phyloP scores from a whole-genome alignment of 441 rosid species.

The Gossypium lobatum region DNA sequence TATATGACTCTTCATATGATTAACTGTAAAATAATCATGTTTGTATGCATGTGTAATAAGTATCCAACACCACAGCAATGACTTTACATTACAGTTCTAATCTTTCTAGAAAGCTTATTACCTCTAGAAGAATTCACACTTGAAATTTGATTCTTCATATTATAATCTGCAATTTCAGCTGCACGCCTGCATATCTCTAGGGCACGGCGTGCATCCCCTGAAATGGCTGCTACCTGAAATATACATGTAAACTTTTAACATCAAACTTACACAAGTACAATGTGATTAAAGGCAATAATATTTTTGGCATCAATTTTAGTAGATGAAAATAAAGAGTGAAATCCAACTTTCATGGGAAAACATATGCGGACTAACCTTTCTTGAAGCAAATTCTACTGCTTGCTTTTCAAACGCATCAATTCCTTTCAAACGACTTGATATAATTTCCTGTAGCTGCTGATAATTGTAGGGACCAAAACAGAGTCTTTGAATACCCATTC shows the following conservation, averaged over 20 bases:
- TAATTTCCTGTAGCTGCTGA: conserved; percentile 93
- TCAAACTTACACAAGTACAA: background rate
- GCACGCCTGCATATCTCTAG: conserved; percentile 97
- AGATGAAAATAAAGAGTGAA: conserved; percentile 5
- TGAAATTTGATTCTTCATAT: conserved; percentile 33
- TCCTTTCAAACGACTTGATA: conserved; percentile 71
- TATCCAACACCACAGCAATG: background rate
- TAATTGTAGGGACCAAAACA: conserved; percentile 92
- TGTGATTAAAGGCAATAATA: background rate
- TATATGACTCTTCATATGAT: background rate
- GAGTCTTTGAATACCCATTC: conserved; percentile 94
- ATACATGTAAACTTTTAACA: conserved; percentile 10
- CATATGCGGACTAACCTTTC: conserved; percentile 47
- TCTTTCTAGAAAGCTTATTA: conserved; percentile 14
- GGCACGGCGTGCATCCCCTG: conserved; percentile 97
- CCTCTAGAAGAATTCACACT: conserved; percentile 30
- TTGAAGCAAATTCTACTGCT: conserved; percentile 92
- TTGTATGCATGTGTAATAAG: background rate
- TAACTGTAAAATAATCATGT: background rate
- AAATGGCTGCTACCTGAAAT: conserved; percentile 82
- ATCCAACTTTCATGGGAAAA: conserved; percentile 5
- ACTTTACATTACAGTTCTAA: background rate
- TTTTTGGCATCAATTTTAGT: background rate
- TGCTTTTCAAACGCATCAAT: conserved; percentile 85
- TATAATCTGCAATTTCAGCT: conserved; percentile 84